Evolutionary conservation across 2,329 filamentous ascomycete species (phyloP), one percentile per base, ranked within the genome.

Genomic region (Venturia pyrina): DNA sequence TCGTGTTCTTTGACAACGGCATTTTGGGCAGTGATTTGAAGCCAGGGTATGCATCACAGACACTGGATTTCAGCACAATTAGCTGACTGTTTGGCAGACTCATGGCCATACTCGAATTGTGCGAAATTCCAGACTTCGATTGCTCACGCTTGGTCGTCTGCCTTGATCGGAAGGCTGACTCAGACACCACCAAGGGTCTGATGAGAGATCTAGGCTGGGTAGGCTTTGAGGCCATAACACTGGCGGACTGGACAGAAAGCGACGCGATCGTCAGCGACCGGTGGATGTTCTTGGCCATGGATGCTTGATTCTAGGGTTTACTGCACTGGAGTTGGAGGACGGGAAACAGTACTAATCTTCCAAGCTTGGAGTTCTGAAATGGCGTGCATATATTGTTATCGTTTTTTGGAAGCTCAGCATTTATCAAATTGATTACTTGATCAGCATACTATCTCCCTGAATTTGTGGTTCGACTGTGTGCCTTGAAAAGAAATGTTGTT

Each of bases 201-300:
- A 86, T 89, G 72, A 91, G 89, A 76, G 93, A 91, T 72, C 84
- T 97, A 63, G 90, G 92, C 75, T 97, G 93, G 93, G 93, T 96
- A 69, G 93, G 93, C 65, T 96, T 96, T 74, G 89, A 90, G 73
- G 83, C 93, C 70, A 87, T 86, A 62, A 93, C 90, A 32, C 82
- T 97, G 56, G 88, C 92, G 70, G 84, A 86, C 70, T 96, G 91
- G 88, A 83, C 85, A 19, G 81, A 82, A 48, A 75, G 75, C 61
- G 78, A 78, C 60, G 85, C 89, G 69, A 83, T 88, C 64, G 86
- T 89, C 63, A 96, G 91, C 78, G 79, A 87, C 64, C 82, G 82
- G 72, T 97, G 93, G 93, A 77, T 96, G 67, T 91, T 96, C 75
- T 86, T 96, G 82, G 87, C 87, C 69, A 95, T 96, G 87, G 92